Percentiles rank a stretch among this genome's conserved stretches.
phyloP scores from a whole-genome alignment of 495 filamentous ascomycete genomes.

The Jackrogersella minutella region DNA sequence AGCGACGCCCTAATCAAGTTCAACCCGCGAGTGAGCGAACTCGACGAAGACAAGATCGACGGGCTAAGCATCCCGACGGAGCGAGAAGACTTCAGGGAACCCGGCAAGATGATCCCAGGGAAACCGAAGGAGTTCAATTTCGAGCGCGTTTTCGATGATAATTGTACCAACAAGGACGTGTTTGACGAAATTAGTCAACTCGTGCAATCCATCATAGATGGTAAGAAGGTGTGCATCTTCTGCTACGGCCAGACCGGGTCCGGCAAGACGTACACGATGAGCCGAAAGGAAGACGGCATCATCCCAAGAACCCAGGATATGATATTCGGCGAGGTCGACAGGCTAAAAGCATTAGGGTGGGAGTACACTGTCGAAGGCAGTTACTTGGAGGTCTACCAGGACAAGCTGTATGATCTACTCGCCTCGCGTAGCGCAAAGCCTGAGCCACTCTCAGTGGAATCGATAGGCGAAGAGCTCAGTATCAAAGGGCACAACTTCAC shows the following conservation, averaged over 20 bases:
- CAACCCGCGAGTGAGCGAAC: conserved; percentile 54
- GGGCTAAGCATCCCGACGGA: conserved; percentile 85
- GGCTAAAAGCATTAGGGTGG: conserved; percentile 91
- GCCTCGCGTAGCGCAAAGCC: conserved; percentile 86
- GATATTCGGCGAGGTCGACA: conserved; percentile 86
- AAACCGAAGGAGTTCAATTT: conserved; percentile 89
- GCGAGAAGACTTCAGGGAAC: conserved; percentile 82
- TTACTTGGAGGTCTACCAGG: conserved; percentile 99
- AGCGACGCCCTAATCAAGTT: conserved; percentile 43
- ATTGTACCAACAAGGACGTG: conserved; percentile 79
- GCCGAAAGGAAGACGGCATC: conserved; percentile 77
- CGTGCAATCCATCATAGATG: conserved; percentile 94
- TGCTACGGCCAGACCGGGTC: conserved; percentile 98
- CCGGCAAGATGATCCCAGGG: conserved; percentile 83
- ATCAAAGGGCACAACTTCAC: conserved; percentile 65
- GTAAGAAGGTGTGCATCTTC: conserved; percentile 99
- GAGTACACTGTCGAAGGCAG: conserved; percentile 91
- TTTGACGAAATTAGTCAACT: conserved; percentile 98
- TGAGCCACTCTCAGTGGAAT: conserved; percentile 80
- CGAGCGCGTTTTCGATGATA: conserved; percentile 88
- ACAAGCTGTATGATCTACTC: conserved; percentile 92
- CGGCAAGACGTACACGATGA: conserved; percentile 98
- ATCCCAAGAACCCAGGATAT: conserved; percentile 92
- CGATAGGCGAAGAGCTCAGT: conserved; percentile 62
- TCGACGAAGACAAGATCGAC: conserved; percentile 70